phyloP scores from a whole-genome alignment of 192 early-diverging fungal species.

The Mortierella hygrophila region DNA sequence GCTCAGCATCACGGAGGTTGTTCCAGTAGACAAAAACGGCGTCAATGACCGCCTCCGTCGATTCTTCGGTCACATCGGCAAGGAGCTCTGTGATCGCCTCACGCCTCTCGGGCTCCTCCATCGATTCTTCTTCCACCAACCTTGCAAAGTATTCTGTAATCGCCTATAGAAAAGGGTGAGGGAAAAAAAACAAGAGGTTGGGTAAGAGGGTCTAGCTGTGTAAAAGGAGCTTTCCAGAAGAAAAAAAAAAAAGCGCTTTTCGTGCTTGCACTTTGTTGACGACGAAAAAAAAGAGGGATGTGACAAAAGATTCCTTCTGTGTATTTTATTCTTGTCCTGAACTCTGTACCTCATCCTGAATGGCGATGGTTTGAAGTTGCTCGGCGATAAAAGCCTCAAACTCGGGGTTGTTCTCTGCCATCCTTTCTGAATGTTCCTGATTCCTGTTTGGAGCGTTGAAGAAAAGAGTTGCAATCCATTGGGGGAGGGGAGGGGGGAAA shows the following conservation, averaged over 20 bases:
- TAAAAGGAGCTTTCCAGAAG: no score
- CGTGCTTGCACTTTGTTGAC: no score
- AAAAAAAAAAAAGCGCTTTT: no score
- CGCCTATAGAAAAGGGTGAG: slow-evolving; percentile 41
- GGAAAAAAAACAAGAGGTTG: not conserved
- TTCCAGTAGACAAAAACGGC: slow-evolving; percentile 61
- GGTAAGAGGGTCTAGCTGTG: no score
- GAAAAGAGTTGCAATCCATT: no score
- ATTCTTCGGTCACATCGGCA: slow-evolving; percentile 67
- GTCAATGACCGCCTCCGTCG: slow-evolving; percentile 58
- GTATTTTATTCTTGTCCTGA: not conserved
- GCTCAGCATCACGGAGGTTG: slow-evolving; percentile 37
- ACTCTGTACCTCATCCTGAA: slow-evolving; percentile 50
- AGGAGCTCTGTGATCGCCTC: slow-evolving; percentile 80
- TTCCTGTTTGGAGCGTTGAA: not conserved
- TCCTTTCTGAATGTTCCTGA: not conserved
- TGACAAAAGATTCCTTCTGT: not conserved
- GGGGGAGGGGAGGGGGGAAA: not conserved
- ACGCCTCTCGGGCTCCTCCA: slow-evolving; percentile 73
- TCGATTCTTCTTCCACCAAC: slow-evolving; percentile 72
- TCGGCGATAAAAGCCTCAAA: slow-evolving; percentile 52
- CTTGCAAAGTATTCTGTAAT: slow-evolving; percentile 78
- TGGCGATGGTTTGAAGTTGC: slow-evolving; percentile 30
- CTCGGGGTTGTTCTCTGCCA: slow-evolving; percentile 42
- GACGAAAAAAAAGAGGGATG: no score